Base-by-base conservation (phyloP, 2,329 filamentous ascomycete genomes). In the Penicillium hordei region DNA sequence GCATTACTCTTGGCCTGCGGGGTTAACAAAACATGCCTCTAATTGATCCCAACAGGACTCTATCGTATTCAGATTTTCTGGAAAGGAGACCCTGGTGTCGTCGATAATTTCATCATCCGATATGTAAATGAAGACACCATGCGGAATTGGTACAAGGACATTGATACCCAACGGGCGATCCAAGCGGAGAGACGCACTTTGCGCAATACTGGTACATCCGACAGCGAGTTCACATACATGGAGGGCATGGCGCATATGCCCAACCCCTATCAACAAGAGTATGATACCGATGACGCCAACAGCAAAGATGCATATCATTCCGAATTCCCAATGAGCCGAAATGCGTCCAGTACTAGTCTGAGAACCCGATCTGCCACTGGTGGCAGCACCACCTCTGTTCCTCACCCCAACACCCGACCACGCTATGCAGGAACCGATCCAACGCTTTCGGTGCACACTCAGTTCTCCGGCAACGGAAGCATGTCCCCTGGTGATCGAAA, bases 31-130 rank as follows among this genome's bases (percentile, higher is more conserved):
- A 34, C 5, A n/a, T 33, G 25, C 15, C 45, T 48, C 55, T 57
- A 49, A 57, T 33, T 21, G 27, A 27, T 43, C 13, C 45, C 40
- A 25, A 12, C 68, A 94, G 92, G 91, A 48, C 93, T 91, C 12
- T 96, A 97, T 72, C 93, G 90, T 2, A 90, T 97, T 60, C 93
- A 97, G 72, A 97, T 99, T 55, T 97, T 93, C 83, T 99, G 94
- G 94, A 97, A 94, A 76, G 93, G 93, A 34, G 93, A 97, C 64
- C 91, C 93, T 0, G 91, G 91, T 4, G 91, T 97, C 31, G 93
- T 97, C 33, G 93, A 99, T 72, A 96, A 95, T 70, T 97, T 99
- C 74, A 88, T 93, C 68, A 96, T 99, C 71, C 90, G 91, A 65
- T 97, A 97, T 74, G 83, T 86, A 50, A 94, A 93, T 60, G 94